Conservation (phyloP, 306 rosid genomes). For the Phaseolus lunatus region DNA sequence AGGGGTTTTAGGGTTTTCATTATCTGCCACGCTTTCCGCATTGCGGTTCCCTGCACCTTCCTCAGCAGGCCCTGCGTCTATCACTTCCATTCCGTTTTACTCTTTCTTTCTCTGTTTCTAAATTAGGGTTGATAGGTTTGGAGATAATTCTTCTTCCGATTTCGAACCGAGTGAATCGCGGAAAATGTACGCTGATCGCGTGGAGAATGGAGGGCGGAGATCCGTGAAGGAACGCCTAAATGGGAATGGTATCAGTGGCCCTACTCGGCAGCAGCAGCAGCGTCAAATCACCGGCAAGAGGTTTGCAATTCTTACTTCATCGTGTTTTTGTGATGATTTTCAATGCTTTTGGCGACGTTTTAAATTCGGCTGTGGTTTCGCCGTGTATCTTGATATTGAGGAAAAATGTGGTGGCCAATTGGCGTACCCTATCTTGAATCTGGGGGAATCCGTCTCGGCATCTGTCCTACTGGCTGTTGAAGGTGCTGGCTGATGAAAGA, state of each 20-base stretch:
- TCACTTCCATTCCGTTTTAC: conserved; percentile 1
- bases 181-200: conserved; percentile 93
- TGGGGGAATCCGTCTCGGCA: no score
- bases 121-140: conserved; percentile 52
- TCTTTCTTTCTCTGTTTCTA: conserved; percentile 10
- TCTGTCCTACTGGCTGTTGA: no score
- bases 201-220: conserved; percentile 72
- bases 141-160: conserved; percentile 18
- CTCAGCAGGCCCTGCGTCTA: conserved; percentile 1
- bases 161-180: conserved; percentile 27
- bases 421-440: no score
- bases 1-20: conserved; percentile 47
- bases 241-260: conserved; percentile 55
- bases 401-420: neutral
- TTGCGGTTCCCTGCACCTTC: neutral
- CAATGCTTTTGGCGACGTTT: neutral
- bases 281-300: conserved; percentile 84
- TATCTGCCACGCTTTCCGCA: conserved; percentile 29
- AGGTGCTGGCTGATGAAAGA: no score
- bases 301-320: conserved; percentile 48
- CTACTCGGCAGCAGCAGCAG: conserved; percentile 57
- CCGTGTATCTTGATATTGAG: neutral
- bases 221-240: conserved; percentile 91
- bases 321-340: neutral
- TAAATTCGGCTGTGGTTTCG: neutral